Percentiles rank a stretch among this genome's conserved stretches.
Conservation (phyloP, 2,329 filamentous ascomycete genomes). For the Domatiomyces catenatus region DNA sequence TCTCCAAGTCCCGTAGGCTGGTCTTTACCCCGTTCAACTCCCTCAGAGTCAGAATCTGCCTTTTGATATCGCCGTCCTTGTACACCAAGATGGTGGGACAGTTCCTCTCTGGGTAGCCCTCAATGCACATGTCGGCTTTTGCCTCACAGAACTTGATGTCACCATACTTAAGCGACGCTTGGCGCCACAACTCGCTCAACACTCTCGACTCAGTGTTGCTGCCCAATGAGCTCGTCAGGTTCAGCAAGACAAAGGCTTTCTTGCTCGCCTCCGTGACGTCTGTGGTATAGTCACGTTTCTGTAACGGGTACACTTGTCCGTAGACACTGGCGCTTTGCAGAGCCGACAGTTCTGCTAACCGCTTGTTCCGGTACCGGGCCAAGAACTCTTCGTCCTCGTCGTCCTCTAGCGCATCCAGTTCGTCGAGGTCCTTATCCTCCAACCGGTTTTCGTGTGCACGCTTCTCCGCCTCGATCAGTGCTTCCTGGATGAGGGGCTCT, state of each 20-base stretch:
- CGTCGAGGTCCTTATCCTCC: constrained; percentile 86
- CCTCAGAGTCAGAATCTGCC: constrained; percentile 77
- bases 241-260: constrained; percentile 53
- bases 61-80: constrained; percentile 78
- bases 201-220: constrained; percentile 75
- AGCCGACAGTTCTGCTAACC: constrained; percentile 63
- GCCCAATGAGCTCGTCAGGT: constrained; percentile 62
- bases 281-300: constrained; percentile 81
- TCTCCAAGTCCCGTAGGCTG: constrained; percentile 60
- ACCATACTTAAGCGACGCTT: constrained; percentile 69
- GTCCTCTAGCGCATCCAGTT: constrained; percentile 85
- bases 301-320: constrained; percentile 81
- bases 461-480: constrained; percentile 64
- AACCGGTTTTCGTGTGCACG: constrained; percentile 83
- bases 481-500: constrained; percentile 91
- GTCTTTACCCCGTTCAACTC: constrained; percentile 61
- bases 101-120: constrained; percentile 88
- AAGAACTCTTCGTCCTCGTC: constrained; percentile 89
- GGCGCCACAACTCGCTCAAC: constrained; percentile 69
- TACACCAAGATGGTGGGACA: constrained; percentile 90
- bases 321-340: constrained; percentile 65
- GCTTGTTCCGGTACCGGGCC: constrained; percentile 67
- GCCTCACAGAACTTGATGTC: constrained; percentile 98
- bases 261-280: constrained; percentile 85
- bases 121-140: constrained; percentile 77